These are phyloP conservation scores for Diaporthe nobilis DNA, from an alignment of 2,329 filamentous ascomycete genomes.

Conservation along the genomic window DNA sequence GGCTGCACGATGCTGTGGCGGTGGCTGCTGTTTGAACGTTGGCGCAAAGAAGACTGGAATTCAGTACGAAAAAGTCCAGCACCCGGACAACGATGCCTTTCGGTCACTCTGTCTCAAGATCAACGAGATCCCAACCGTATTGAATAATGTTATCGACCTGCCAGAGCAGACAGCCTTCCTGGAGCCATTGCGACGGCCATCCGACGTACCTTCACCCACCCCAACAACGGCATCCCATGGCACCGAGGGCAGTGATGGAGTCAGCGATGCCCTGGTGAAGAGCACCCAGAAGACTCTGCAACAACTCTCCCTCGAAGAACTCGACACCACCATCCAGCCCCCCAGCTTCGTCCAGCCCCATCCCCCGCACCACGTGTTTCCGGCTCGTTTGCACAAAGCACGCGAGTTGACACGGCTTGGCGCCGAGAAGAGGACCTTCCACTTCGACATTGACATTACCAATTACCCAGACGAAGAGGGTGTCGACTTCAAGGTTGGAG, in stretches of 20 bases:
- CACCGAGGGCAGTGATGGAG: conserved; percentile 54
- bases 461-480: conserved; percentile 87
- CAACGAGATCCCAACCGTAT: conserved; percentile 78
- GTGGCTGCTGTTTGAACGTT: conserved; percentile 72
- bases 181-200: conserved; percentile 65
- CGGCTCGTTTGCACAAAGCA: conserved; percentile 86
- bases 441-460: conserved; percentile 97
- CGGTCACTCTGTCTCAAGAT: conserved; percentile 83
- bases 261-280: conserved; percentile 49
- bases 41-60: conserved; percentile 60
- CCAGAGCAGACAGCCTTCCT: conserved; percentile 84
- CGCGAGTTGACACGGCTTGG: conserved; percentile 89
- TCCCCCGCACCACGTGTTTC: conserved; percentile 91
- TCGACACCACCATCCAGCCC: conserved; percentile 78
- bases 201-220: conserved; percentile 57
- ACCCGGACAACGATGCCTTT: conserved; percentile 89
- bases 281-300: conserved; percentile 45
- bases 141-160: conserved; percentile 80
- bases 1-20: conserved; percentile 74
- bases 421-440: conserved; percentile 96
- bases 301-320: conserved; percentile 53
- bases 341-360: conserved; percentile 95
- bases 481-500: conserved; percentile 95
- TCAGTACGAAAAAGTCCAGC: conserved; percentile 65
- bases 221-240: conserved; percentile 62